phyloP scores from a whole-genome alignment of 108 stramenopile genomes.

The Fistulifera pelliculosa region DNA sequence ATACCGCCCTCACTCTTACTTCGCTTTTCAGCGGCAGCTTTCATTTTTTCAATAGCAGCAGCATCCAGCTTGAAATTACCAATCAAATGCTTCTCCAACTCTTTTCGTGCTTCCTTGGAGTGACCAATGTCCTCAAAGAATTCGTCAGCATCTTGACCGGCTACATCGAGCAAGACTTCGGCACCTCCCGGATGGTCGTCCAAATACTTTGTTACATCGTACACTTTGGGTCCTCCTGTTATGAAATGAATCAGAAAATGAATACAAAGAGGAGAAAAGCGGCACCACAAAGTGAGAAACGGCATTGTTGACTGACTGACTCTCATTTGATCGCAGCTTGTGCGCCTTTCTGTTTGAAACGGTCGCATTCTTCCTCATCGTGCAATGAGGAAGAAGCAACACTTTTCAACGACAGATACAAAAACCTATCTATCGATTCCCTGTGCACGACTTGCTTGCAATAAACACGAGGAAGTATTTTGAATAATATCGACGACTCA shows the following conservation, averaged over 20 bases:
- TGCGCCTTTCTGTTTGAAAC: too few species aligned
- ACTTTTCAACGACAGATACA: too few species aligned
- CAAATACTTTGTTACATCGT: slow-evolving; percentile 94
- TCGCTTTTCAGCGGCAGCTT: slow-evolving; percentile 42
- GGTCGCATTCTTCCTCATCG: too few species aligned
- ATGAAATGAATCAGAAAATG: neutral
- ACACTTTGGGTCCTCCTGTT: slow-evolving; percentile 90
- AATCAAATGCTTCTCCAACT: slow-evolving; percentile 73
- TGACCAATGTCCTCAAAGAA: slow-evolving; percentile 98
- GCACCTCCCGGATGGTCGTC: slow-evolving; percentile 96
- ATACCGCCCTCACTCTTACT: slow-evolving; percentile 12
- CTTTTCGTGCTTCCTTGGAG: slow-evolving; percentile 84
- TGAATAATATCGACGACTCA: slow-evolving; percentile 21
- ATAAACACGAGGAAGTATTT: too few species aligned
- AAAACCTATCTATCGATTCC: too few species aligned
- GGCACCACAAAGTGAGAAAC: too few species aligned
- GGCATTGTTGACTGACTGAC: too few species aligned
- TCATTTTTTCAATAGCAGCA: slow-evolving; percentile 57
- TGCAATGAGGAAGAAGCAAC: too few species aligned
- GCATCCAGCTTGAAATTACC: slow-evolving; percentile 67
- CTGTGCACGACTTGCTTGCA: too few species aligned
- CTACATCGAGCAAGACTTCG: slow-evolving; percentile 89
- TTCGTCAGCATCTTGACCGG: slow-evolving; percentile 89
- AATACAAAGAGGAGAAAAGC: too few species aligned
- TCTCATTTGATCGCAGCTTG: too few species aligned